Base-by-base conservation (phyloP, 805 yeast species). In the Saccharomycopsis fermentans region DNA sequence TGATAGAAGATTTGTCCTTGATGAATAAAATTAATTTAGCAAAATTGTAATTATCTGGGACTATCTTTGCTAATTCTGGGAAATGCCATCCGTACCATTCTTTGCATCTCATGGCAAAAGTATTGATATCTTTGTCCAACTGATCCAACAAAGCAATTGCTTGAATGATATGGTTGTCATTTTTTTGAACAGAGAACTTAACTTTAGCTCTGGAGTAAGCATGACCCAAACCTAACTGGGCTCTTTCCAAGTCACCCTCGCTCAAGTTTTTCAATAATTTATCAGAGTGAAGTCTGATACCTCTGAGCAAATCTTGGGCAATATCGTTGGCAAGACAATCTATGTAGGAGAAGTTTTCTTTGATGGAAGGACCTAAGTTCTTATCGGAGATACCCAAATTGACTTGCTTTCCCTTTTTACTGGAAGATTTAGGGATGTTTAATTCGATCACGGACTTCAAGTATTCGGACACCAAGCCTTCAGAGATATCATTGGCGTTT, bases 31-130 rank as follows among this genome's bases (percentile, higher is more conserved):
- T 88, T 63, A 92, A 80, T 72, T 81, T 83, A 66, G 97, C 96
- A 73, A 81, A 91, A 63, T 79, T 76, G 77, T 87, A 87, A 80
- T 90, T 90, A 74, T 91, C 97, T 65, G 89, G 83, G 57, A 88
- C 95, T 68, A 91, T 81, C 76, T 87, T 88, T 67, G 95, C 94
- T 76, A 90, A 82, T 77, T 90, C 97, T 60, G 97, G 97, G 84
- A 94, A 90, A 73, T 90, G 97, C 97, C 97, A 90, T 68, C 96
- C 96, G 77, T 90, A 90, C 97, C 97, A 90, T 77, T 90, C 97
- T 78, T 90, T 89, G 65, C 87, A 94, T 76, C 97, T 84, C 97
- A 90, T 90, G 60, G 97, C 86, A 73, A 88, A 94, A 61, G 97
- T 91, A 80, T 94, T 94, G 74, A 94, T 87, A 73, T 94, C 99